A percentile compares a stretch with the other conserved stretches of the same genome.
Evolutionary conservation across 176 grass and related monocot genomes (phyloP).

Genomic region (Zoysia pacifica): DNA sequence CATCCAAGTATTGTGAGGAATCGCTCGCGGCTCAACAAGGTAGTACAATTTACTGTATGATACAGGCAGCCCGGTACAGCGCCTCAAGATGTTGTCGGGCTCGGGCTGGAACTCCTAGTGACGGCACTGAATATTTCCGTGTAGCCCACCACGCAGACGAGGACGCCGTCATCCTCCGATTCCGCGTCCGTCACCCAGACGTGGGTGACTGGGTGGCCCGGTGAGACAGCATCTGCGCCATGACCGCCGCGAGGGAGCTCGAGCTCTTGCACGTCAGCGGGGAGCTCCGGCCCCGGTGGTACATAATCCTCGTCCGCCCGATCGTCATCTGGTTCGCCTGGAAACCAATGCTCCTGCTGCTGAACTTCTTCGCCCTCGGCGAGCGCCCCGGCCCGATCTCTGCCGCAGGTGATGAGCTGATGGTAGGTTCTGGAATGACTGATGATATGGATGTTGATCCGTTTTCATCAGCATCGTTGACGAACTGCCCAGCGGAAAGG

Average conservation of each 20-base stretch:
- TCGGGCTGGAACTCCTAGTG: slow-evolving; percentile 40
- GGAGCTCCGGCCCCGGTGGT: slow-evolving; percentile 64
- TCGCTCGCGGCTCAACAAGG: slow-evolving; percentile 16
- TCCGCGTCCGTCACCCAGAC: slow-evolving; percentile 87
- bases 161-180: slow-evolving; percentile 51
- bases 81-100: slow-evolving; percentile 42
- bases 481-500: slow-evolving; percentile 82
- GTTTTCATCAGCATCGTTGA: slow-evolving; percentile 66
- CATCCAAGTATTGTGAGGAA: not conserved
- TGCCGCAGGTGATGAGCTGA: slow-evolving; percentile 40
- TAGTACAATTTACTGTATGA: slow-evolving; percentile 12
- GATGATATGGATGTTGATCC: slow-evolving; percentile 31
- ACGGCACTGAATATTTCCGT: slow-evolving; percentile 82
- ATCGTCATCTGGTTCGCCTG: slow-evolving; percentile 48
- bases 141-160: slow-evolving; percentile 84
- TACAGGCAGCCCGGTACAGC: not conserved
- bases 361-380: slow-evolving; percentile 67
- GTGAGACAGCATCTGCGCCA: slow-evolving; percentile 95
- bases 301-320: slow-evolving; percentile 59
- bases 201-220: slow-evolving; percentile 54
- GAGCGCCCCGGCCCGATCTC: slow-evolving; percentile 43
- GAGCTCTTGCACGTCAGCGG: slow-evolving; percentile 77
- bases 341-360: slow-evolving; percentile 91
- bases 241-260: slow-evolving; percentile 80
- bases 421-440: slow-evolving; percentile 12